Evolutionary conservation across 2,329 filamentous ascomycete species (phyloP).

Genomic region (Malbranchea cinnamomea): DNA sequence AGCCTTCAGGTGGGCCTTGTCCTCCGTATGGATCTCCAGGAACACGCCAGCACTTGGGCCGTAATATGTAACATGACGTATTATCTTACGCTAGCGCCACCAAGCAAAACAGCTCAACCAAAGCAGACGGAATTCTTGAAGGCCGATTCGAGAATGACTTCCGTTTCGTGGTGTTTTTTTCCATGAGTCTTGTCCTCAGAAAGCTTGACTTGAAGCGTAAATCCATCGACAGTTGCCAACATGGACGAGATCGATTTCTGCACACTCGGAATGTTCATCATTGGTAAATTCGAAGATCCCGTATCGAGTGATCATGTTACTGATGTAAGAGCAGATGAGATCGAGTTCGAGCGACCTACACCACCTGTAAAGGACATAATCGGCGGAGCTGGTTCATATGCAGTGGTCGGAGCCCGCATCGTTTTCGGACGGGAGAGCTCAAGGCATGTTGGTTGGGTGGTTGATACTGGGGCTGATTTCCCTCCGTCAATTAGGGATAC

Average conservation of each 20-base stretch:
- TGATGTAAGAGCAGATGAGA: constrained; percentile 52
- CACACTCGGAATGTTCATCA: constrained; percentile 50
- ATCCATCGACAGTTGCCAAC: no score
- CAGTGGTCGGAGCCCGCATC: constrained; percentile 74
- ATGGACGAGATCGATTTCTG: constrained; percentile 36
- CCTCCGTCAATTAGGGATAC: constrained; percentile 47
- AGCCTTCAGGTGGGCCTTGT: no score
- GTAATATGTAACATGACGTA: no score
- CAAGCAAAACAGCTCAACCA: no score
- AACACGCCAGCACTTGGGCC: no score
- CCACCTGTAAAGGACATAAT: constrained; percentile 58
- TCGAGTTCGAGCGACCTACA: constrained; percentile 61
- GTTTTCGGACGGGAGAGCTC: constrained; percentile 59
- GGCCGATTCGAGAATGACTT: no score
- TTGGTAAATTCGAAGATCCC: constrained; percentile 29
- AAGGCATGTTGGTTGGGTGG: constrained; percentile 67
- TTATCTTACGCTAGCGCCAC: no score
- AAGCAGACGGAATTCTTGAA: no score
- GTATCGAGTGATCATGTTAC: constrained; percentile 1
- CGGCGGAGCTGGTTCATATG: constrained; percentile 81
- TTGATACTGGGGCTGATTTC: constrained; percentile 83
- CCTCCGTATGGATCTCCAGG: no score
- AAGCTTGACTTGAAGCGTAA: no score
- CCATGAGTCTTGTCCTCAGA: no score
- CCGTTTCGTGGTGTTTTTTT: no score